Evolutionary conservation across 345 rosid genomes (phyloP).

Genomic region (Eucalyptus polybractea): DNA sequence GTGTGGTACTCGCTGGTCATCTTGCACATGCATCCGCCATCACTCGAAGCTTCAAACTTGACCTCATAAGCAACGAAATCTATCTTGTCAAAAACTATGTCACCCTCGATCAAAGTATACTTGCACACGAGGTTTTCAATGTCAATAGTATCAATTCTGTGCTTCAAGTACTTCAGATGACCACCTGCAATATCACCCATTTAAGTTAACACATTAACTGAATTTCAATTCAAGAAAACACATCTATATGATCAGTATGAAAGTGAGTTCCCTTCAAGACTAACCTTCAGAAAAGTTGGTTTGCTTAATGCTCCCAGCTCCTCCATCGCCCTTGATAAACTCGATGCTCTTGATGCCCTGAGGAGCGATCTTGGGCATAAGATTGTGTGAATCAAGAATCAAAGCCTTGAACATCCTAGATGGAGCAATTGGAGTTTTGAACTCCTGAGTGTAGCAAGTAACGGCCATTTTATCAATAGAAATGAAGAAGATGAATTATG

Average conservation of each 20-base stretch:
- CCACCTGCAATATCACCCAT: not conserved
- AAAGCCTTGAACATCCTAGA: slow-evolving; percentile 3
- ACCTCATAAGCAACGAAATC: slow-evolving; percentile 6
- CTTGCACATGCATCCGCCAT: slow-evolving; percentile 9
- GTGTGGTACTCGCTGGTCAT: slow-evolving; percentile 1
- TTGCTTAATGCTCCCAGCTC: not conserved
- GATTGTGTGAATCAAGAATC: not conserved
- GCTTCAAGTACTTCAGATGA: slow-evolving; percentile 1
- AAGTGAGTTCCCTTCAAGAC: too few relatives aligned
- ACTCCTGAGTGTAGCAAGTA: not conserved
- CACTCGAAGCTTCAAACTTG: slow-evolving; percentile 1
- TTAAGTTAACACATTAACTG: not conserved
- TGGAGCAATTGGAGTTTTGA: not conserved
- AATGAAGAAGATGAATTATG: not conserved
- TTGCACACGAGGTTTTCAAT: not conserved
- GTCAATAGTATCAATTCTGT: slow-evolving; percentile 15
- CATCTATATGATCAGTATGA: too few relatives aligned
- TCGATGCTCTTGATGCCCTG: not conserved
- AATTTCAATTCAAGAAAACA: not conserved
- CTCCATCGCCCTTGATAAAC: slow-evolving; percentile 9
- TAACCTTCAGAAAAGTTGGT: not conserved
- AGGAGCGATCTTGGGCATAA: slow-evolving; percentile 4
- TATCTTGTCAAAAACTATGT: not conserved
- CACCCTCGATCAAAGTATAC: slow-evolving; percentile 14
- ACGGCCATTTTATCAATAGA: not conserved